Evolutionary conservation across 2,329 filamentous ascomycete genomes (phyloP), one percentile per base, ranked within the genome.

Genomic region (Penicillium hesseltinei): DNA sequence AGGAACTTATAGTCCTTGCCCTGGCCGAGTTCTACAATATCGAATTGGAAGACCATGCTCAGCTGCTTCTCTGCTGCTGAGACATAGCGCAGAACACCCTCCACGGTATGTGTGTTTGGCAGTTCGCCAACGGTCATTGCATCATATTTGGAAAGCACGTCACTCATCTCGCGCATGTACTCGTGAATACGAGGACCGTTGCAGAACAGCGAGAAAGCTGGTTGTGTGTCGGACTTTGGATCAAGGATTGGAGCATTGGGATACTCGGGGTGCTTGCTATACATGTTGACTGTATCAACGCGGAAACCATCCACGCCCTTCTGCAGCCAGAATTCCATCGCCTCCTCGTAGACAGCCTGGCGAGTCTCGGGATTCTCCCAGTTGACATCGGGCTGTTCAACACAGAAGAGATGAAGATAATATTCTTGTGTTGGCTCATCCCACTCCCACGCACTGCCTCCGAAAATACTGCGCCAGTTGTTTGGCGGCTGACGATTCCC

Each of bases 381-480:
- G 72, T 92, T 92, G 15, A 92, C 77, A 65, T 92, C 90, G 0
- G 90, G 89, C 71, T 92, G 89, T 61, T 88, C 83, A 10, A 81
- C 81, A 9, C 85, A 84, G 70, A 91, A 92, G 15, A 92, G 79
- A 61, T 88, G 85, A 0, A 91, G 81, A 66, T 89, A 91, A 69
- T 90, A 91, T 70, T 91, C 86, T 51, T 82, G 77, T 0, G 87
- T 88, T 15, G 72, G 67, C 64, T 88, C 84, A 64, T 91, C 88
- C 79, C 84, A 91, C 52, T 84, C 79, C 89, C 88, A 91, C 0
- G 82, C 80, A 58, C 78, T 84, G 52, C 82, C 82, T 13, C 81
- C 81, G 62, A 85, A 89, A 75, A 80, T 84, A 77, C 73, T 82
- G 63, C 75, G 81, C 85, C 87, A 91, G 73, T 91, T 91, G 60